Evolutionary conservation across 2,329 filamentous ascomycete genomes (phyloP), one percentile per base, ranked within the genome.

Genomic region (Clonostachys byssicola): DNA sequence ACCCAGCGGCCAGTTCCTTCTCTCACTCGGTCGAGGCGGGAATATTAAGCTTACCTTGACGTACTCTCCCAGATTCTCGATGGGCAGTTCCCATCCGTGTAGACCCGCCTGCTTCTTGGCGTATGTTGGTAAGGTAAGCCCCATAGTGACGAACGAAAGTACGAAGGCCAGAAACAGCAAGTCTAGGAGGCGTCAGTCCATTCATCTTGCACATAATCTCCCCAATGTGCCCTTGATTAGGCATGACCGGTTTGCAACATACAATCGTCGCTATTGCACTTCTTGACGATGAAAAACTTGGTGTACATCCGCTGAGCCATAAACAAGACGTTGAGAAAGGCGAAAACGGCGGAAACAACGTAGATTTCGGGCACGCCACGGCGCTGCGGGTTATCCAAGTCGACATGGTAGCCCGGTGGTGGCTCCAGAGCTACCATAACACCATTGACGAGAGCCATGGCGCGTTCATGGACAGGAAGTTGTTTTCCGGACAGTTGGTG

Each of bases 361-460:
- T 61, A 61, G n/a, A 50, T 48, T n/a, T 51, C 49, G 5, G 50
- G 33, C 13, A 56, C 56, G 13, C 49, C 53, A 17, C 59, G 54
- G 12, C 53, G 52, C 36, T 54, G 54, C 3, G 65, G 64, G 39
- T 66, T 52, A 3, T 59, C 58, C 40, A 68, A 64, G 43, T 68
- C 53, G 20, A 66, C 59, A 9, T 56, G 54, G 46, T 66, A 68
- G 34, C 54, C 63, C 7, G 53, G 49, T 5, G 65, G 65, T 1
- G 63, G 53, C 8, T 49, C n/a, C 6, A 55, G 34, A n/a, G 54
- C 20, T n/a, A 50, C 54, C 8, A 43, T 51, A 14, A 55, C 51
- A 33, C 47, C 47, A 18, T 48, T 34, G 16, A 45, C 20, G 12
- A 44, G 14, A n/a, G 46, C 23, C 23, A 30, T 30, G 23, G 23